A percentile compares a stretch with the other conserved stretches of the same genome.
These are phyloP conservation scores for Auriscalpium microsporum DNA, from an alignment of 768 basidiomycete species.

Conservation along the genomic window DNA sequence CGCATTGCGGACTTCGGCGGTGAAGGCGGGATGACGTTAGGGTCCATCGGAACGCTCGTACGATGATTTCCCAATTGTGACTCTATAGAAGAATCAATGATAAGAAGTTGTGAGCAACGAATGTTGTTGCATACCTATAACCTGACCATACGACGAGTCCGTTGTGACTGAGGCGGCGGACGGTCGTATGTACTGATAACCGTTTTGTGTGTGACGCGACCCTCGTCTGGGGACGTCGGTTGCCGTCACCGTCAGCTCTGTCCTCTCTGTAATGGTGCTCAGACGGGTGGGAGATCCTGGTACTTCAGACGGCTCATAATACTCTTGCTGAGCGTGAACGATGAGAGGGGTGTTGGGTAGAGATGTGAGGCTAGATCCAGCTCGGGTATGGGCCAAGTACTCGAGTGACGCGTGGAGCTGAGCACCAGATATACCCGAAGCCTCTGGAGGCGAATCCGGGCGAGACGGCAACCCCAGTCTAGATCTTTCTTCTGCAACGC, in stretches of 20 bases:
- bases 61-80: slow-evolving; percentile 3
- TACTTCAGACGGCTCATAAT: slow-evolving; percentile 6
- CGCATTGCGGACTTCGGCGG: slow-evolving; percentile 62
- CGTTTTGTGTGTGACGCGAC: not conserved
- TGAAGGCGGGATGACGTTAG: slow-evolving; percentile 54
- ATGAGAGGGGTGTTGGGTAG: slow-evolving; percentile 48
- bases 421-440: slow-evolving; percentile 8
- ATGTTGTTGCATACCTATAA: slow-evolving; percentile 40
- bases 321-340: slow-evolving; percentile 48
- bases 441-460: slow-evolving; percentile 10
- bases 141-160: slow-evolving; percentile 53
- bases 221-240: slow-evolving; percentile 5
- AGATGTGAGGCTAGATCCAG: slow-evolving; percentile 26
- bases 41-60: slow-evolving; percentile 27
- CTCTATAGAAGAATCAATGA: slow-evolving; percentile 3
- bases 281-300: slow-evolving; percentile 5
- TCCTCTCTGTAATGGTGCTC: slow-evolving; percentile 16
- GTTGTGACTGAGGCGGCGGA: slow-evolving; percentile 20
- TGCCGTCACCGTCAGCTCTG: slow-evolving; percentile 10
- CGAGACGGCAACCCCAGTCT: slow-evolving; percentile 15
- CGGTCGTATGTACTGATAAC: not conserved
- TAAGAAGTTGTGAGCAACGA: not conserved
- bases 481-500: slow-evolving; percentile 15
- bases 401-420: slow-evolving; percentile 10
- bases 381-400: slow-evolving; percentile 6